Base-by-base conservation (phyloP, 176 grass and related monocot genomes). In the Leersia perrieri region DNA sequence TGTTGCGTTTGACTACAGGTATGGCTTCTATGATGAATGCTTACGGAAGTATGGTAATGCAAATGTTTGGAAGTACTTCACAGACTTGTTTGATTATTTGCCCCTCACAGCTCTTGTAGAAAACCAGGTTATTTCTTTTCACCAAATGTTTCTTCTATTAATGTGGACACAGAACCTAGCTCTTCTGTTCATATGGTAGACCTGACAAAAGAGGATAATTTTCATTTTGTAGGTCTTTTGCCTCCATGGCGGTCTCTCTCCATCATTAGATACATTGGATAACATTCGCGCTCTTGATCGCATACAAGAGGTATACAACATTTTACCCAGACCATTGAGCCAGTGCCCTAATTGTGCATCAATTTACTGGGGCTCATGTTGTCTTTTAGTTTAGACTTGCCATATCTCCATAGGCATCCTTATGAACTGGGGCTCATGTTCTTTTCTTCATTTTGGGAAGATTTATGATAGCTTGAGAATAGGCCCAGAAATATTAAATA, bases 91-190 rank as follows among this genome's bases (percentile, higher is more conserved):
- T 90, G 97, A 99, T 87, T 99, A 99, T 88, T 84, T 99, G 60
- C 96, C 96, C 60, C 96, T 99, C 76, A 99, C 96, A 88, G 96
- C 96, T 90, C 90, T 99, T 80, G 91, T 99, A 84, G 97, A 99
- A 84, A 99, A 96, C 66, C 97, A 99, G 97, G 97, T 99, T 35
- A 63, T n/a, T 82, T 79, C 27, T 78, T 77, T 51, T 69, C 25
- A 20, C 57, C 70, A 40, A 45, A n/a, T 81, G 26, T 15, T 66
- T 70, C 22, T 31, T 73, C 15, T 60, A 41, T 68, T 41, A 65
- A 58, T 68, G 49, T 63, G 47, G 57, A 68, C 26, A 39, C 74
- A 62, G 22, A 33, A 55, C 78, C 63, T 9, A 31, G 27, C 53
- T 58, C 1, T 51, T 62, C 20, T 4, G 71, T 78, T 9, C 35